Conservation (phyloP, 2,329 filamentous ascomycete species). For the Trichoderma aggressivum region DNA sequence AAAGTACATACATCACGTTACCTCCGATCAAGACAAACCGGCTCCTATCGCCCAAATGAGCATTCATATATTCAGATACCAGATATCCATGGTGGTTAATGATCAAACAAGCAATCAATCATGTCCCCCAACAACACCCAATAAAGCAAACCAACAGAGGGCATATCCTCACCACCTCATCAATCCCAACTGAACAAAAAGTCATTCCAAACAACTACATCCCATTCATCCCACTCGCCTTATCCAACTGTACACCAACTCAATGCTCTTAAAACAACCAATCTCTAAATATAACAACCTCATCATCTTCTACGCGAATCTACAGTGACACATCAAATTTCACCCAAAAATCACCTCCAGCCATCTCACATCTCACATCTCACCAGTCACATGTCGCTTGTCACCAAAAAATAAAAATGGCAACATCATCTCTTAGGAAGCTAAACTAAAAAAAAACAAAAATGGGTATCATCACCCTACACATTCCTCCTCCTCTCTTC, state of each 20-base stretch:
- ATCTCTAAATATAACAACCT: no score
- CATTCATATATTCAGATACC: no score
- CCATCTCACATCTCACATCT: background rate
- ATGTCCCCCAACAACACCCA: no score
- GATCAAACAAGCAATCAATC: no score
- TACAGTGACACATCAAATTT: background rate
- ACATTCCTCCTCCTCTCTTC: background rate
- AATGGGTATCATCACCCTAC: constrained; percentile 13
- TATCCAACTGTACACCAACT: background rate
- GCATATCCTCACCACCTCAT: no score
- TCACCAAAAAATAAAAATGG: background rate
- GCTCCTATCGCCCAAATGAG: no score
- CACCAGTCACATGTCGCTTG: background rate
- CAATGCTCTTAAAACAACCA: background rate
- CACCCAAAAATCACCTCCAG: background rate
- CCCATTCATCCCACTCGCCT: background rate
- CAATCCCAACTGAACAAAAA: no score
- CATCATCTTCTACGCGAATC: background rate
- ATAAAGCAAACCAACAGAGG: no score
- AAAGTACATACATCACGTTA: no score
- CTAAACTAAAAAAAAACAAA: background rate
- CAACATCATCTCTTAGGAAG: constrained; percentile 3
- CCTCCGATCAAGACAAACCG: no score
- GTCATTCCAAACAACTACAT: no score
- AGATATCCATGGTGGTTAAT: no score